Evolutionary conservation across 2,329 filamentous ascomycete species (phyloP).

Genomic region (Colletotrichum abscissum): DNA sequence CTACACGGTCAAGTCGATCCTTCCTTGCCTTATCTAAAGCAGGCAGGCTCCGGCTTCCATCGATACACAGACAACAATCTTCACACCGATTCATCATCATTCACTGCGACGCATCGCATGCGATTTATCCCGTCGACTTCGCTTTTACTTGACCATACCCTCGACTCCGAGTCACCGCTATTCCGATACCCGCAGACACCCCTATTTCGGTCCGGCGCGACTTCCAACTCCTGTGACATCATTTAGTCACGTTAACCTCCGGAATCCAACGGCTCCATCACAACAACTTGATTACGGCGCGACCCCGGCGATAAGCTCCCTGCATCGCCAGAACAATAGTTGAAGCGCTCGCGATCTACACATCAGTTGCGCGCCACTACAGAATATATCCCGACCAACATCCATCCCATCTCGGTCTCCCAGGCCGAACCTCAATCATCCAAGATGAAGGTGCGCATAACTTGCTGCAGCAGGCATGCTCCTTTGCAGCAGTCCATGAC

Average conservation of each 20-base stretch:
- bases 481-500: constrained; percentile 14
- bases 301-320: constrained; percentile 31
- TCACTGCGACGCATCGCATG: constrained; percentile 18
- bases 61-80: constrained; percentile 29
- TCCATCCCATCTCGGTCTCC: constrained; percentile 14
- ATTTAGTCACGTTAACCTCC: constrained; percentile 31
- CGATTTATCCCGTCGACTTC: constrained; percentile 13
- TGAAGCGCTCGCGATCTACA: neutral
- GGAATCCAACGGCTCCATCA: constrained; percentile 31
- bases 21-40: constrained; percentile 29
- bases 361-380: neutral
- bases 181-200: constrained; percentile 17
- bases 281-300: constrained; percentile 25
- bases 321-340: neutral
- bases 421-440: constrained; percentile 21
- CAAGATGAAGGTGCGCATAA: constrained; percentile 38
- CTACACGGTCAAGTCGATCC: constrained; percentile 33
- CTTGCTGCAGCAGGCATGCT: constrained; percentile 20
- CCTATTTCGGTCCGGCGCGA: constrained; percentile 26
- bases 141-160: neutral
- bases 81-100: neutral
- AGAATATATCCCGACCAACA: constrained; percentile 17
- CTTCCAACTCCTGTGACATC: constrained; percentile 35
- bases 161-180: constrained; percentile 21
- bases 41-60: constrained; percentile 24